Evolutionary conservation across 179 eudicot genomes (phyloP), one percentile per base, ranked within the genome.

Genomic region (Beta macrorhiza): DNA sequence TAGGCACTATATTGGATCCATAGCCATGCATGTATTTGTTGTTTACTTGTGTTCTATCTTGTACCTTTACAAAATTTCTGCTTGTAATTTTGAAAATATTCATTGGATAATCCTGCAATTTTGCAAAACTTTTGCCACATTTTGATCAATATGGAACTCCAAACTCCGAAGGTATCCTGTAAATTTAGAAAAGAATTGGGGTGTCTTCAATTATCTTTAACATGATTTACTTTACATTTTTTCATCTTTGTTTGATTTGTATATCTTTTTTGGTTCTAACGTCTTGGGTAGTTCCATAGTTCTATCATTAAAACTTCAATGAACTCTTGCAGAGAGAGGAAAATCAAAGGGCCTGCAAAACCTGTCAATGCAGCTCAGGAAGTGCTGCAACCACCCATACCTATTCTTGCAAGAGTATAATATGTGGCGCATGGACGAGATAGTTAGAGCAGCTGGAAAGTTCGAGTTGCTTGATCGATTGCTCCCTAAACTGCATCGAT

Each of bases 381-480:
- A 96, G 83, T 96, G 99, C 78, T 96, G 99, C 83, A 96, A 96
- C 82, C 99, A 96, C 81, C 99, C 99, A 2, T 96, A 96, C 87
- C 88, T 96, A 4, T 96, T 96, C 86, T 88, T 91, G 80, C 87
- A 82, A 20, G 97, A 91, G 16, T 92, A 92, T 77, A 91, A 90
- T 67, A 88, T 91, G 80, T 92, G 91, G 89, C 91, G 89, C 29
- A 87, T 72, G 77, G 99, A 91, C 67, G 97, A 96, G 81, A 91
- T 96, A 71, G 77, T 94, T 51, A 89, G 99, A 84, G 93, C 99
- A 78, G 94, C 99, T 0, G 99, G 99, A 81, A 96, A 96, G 78
- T 94, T 96, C 77, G 99, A 96, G 91, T 88, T 96, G 69, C 98
- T 96, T 85, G 99, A 96, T 84, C 96, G 99, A 55, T 90, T 96